Base-by-base conservation (phyloP, 1,284 basidiomycete species). In the Ganoderma resinaceum region DNA sequence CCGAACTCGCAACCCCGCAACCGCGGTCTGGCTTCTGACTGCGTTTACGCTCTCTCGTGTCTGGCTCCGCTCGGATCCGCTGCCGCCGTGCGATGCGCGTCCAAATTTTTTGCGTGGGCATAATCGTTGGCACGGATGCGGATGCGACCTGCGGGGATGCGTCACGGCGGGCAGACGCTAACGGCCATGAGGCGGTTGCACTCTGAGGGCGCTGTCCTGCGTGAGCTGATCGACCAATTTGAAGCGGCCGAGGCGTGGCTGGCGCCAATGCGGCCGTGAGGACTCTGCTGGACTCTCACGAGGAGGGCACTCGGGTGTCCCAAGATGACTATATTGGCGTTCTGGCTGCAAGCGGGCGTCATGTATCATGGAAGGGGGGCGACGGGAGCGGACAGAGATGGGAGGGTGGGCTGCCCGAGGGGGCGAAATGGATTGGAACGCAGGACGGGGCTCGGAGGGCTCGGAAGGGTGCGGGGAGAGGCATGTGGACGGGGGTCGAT, bases 181-280 rank as follows among this genome's bases (percentile, higher is more conserved):
- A 88, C 89, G 63, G 95, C 95, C 75, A 94, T 99, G 84, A 86
- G 95, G 80, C 91, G 92, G 73, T 85, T 99, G 80, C 91, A 94
- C 80, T 90, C 91, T 66, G 94, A 97, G 79, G 89, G 89, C 61
- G 88, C 91, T 42, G 92, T 95, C 65, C 82, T 94, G 75, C 86
- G 88, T 57, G 92, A 96, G 78, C 82, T 99, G 80, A 94, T 94
- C 78, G 91, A 94, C 81, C 94, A 97, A 83, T 99, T 99, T 81
- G 95, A 97, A 83, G 90, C 90, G 67, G 97, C 97, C 20, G 94
- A 99, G 81, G 88, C 88, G 70, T 99, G 96, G 96, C 84, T 99
- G 76, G 89, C 87, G 75, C 96, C 95, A 66, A 96, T 96, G 94
- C 84, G 95, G 75, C 94, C 94, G 72, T 95, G 84, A 86, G 73